A percentile compares a stretch with the other conserved stretches of the same genome.
These are phyloP conservation scores for Aspergillus avenaceus DNA, from an alignment of 495 filamentous ascomycete genomes.

Conservation along the genomic window DNA sequence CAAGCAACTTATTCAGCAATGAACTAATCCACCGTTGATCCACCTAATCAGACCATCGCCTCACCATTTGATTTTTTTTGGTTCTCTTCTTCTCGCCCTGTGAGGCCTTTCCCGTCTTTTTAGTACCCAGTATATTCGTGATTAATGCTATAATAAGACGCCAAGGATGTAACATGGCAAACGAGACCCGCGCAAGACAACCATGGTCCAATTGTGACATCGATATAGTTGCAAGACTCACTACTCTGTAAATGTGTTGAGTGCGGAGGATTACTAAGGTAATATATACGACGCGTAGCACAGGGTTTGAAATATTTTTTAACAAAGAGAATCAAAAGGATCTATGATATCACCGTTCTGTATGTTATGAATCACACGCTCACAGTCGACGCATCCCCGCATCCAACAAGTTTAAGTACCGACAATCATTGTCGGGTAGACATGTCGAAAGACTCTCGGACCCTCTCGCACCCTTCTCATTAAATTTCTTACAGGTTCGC, in stretches of 20 bases:
- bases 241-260: too few species aligned
- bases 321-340: neutral
- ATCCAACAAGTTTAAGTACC: neutral
- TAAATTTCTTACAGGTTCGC: neutral
- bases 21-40: neutral
- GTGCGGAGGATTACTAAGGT: neutral
- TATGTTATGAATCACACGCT: neutral
- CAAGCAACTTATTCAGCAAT: neutral
- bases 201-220: neutral
- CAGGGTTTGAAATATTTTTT: too few species aligned
- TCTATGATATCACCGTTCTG: neutral
- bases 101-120: neutral
- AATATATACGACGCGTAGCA: neutral
- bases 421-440: neutral
- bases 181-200: neutral
- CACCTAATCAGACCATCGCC: neutral
- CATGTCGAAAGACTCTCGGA: neutral
- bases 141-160: neutral
- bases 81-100: neutral
- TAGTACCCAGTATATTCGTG: too few species aligned
- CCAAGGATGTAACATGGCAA: neutral
- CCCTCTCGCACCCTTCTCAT: neutral
- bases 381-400: neutral
- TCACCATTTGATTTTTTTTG: neutral
- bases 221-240: too few species aligned